Evolutionary conservation across 2,329 filamentous ascomycete genomes (phyloP).

Genomic region (Pseudogymnoascus sp.): DNA sequence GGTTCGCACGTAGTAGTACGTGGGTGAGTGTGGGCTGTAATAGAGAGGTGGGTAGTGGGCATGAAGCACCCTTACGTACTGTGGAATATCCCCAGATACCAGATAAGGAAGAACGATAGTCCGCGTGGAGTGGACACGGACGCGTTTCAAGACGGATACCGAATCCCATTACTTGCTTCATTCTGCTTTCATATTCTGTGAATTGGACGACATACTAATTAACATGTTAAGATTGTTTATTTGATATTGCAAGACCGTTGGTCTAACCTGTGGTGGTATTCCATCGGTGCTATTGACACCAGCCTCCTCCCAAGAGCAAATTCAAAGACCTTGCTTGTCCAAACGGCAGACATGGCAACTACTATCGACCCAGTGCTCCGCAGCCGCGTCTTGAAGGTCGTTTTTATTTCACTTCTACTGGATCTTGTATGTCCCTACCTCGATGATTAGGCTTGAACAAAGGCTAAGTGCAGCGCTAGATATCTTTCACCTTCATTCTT

Average conservation of each 20-base stretch:
- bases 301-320: not conserved
- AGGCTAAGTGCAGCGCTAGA: constrained; percentile 42
- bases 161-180: not conserved
- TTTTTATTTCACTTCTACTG: constrained; percentile 81
- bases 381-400: constrained; percentile 75
- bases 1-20: not conserved
- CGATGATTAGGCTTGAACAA: constrained; percentile 7
- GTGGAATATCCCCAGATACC: not conserved
- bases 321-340: not conserved
- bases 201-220: not conserved
- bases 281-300: not conserved
- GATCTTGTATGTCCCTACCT: constrained; percentile 60
- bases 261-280: not conserved
- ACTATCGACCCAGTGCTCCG: constrained; percentile 49
- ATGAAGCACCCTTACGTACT: no score
- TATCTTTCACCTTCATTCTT: constrained; percentile 97
- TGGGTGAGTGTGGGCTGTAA: not conserved
- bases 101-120: not conserved
- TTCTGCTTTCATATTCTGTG: not conserved
- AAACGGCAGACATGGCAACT: constrained; percentile 21
- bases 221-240: constrained; percentile 2
- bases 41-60: not conserved
- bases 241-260: not conserved
- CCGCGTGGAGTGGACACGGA: not conserved
- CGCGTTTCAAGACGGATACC: not conserved